Conservation (phyloP, 108 stramenopile species). For the Aurantiochytrium sp. region DNA sequence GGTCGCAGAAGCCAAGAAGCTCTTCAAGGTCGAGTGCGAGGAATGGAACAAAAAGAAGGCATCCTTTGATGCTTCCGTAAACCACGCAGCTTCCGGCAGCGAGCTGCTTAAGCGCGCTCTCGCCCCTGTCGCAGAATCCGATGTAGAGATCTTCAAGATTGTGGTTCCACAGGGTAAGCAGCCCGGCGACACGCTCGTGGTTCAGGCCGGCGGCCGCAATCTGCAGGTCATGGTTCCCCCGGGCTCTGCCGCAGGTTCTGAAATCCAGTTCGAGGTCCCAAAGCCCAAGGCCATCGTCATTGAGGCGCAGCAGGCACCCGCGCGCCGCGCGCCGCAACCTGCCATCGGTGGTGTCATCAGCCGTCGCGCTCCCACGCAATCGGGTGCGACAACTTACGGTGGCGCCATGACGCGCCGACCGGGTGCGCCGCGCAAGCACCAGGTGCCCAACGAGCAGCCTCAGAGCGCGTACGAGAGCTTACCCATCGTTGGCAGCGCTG, state of each 20-base stretch:
- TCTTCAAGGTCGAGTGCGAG: neutral
- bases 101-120: constrained; percentile 1
- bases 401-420: neutral
- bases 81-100: neutral
- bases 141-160: neutral
- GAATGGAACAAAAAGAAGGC: neutral
- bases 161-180: neutral
- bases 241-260: neutral
- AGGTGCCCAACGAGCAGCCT: too few relatives aligned
- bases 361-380: neutral
- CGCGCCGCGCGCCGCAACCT: neutral
- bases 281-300: neutral
- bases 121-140: neutral
- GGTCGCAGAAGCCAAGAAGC: neutral
- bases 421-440: neutral
- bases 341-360: neutral
- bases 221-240: neutral
- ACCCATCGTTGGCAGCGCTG: too few relatives aligned
- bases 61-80: neutral
- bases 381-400: neutral
- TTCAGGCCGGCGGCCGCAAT: neutral
- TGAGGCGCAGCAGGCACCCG: neutral
- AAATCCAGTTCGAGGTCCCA: constrained; percentile 9
- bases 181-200: neutral
- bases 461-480: too few relatives aligned